phyloP scores from a whole-genome alignment of 2,329 filamentous ascomycete genomes.

The Penicillium griseofulvum region DNA sequence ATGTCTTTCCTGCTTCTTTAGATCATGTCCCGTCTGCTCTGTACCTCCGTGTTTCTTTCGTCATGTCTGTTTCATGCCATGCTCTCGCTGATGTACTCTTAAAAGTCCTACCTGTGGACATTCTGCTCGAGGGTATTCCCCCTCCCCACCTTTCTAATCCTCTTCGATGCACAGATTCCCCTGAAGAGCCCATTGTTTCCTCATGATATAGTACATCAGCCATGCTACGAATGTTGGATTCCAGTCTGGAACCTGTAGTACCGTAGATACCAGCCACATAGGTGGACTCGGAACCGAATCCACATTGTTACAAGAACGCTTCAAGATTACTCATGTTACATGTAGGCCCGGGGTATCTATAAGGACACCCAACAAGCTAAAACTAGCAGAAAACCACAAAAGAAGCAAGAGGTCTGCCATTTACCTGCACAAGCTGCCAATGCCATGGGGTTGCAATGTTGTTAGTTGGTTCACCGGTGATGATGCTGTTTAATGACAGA shows the following conservation, averaged over 20 bases:
- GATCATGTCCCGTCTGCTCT: constrained; percentile 25
- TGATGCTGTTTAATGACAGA: too few relatives aligned
- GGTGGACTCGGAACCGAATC: background rate
- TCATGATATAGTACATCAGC: constrained; percentile 26
- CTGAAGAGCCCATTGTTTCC: constrained; percentile 17
- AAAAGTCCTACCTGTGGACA: constrained; percentile 21
- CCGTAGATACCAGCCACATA: constrained; percentile 1
- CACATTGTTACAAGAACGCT: background rate
- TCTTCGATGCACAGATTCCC: constrained; percentile 31
- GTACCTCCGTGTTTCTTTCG: constrained; percentile 9
- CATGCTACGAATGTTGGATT: constrained; percentile 16
- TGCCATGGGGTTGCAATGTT: too few relatives aligned
- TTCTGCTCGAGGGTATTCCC: constrained; percentile 4
- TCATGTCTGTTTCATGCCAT: constrained; percentile 15
- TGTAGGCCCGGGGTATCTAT: background rate
- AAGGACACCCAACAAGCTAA: background rate
- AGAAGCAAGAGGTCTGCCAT: background rate
- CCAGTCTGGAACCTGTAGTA: constrained; percentile 2
- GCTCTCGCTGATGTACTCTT: constrained; percentile 24
- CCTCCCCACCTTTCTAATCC: constrained; percentile 16
- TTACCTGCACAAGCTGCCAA: too few relatives aligned
- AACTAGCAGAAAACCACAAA: background rate
- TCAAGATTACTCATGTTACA: background rate
- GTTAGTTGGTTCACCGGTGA: too few relatives aligned
- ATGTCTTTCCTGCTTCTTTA: constrained; percentile 26